Evolutionary conservation across 1,284 basidiomycete genomes (phyloP).

Genomic region (Anthracocystis walkeri): DNA sequence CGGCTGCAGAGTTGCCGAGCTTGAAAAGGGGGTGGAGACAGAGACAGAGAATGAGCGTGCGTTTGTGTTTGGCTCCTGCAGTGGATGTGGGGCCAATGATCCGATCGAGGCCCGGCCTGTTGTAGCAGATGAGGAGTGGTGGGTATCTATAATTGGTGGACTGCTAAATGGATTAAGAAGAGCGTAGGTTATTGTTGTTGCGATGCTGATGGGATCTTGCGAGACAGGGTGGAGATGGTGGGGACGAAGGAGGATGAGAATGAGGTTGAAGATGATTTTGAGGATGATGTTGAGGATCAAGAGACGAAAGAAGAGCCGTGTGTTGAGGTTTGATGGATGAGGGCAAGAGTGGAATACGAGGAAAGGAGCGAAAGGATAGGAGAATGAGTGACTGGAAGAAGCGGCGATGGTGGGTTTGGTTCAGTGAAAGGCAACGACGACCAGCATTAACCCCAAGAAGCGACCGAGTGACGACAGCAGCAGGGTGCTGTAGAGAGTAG

Average conservation of each 20-base stretch:
- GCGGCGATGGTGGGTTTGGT: neutral
- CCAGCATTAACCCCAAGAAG: neutral
- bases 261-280: neutral
- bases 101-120: neutral
- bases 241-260: neutral
- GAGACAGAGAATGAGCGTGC: neutral
- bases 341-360: too few relatives aligned
- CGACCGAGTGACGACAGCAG: neutral
- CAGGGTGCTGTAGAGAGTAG: neutral
- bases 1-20: neutral
- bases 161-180: neutral
- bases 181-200: conserved; percentile 1
- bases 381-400: conserved; percentile 1
- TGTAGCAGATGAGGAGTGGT: conserved; percentile 1
- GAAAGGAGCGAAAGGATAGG: neutral
- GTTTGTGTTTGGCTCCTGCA: neutral
- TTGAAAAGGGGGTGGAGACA: neutral
- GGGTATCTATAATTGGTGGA: neutral
- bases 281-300: neutral
- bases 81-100: neutral
- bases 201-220: neutral
- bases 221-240: conserved; percentile 8
- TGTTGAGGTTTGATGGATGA: neutral
- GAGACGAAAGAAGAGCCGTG: conserved; percentile 1
- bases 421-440: too few relatives aligned